Evolutionary conservation across 352 stramenopile genomes (phyloP).

Genomic region (Phytopythium vexans): DNA sequence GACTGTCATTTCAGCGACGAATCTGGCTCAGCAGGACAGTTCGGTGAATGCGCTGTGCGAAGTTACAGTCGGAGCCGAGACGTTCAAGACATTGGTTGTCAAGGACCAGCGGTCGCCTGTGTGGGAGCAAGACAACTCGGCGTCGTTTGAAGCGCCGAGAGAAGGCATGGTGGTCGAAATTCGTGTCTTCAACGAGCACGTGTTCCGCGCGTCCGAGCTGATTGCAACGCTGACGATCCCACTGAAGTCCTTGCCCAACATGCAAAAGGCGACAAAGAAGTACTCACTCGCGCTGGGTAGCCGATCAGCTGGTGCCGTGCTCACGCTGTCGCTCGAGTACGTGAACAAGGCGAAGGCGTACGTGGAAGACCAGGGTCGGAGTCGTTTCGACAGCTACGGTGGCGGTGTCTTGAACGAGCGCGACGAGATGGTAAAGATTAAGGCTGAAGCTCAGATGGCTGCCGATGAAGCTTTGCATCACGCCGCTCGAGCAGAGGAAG

Average conservation of each 20-base stretch:
- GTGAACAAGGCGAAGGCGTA: too few relatives aligned
- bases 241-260: too few relatives aligned
- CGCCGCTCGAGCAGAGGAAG: slow-evolving; percentile 64
- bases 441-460: slow-evolving; percentile 75
- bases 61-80: slow-evolving; percentile 75
- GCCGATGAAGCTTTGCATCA: slow-evolving; percentile 80
- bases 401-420: slow-evolving; percentile 67
- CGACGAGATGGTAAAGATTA: slow-evolving; percentile 85
- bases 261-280: too few relatives aligned
- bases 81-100: slow-evolving; percentile 81
- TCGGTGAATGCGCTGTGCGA: slow-evolving; percentile 81
- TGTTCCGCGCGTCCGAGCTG: too few relatives aligned
- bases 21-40: slow-evolving; percentile 69
- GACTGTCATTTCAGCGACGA: slow-evolving; percentile 73
- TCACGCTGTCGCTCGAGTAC: too few relatives aligned
- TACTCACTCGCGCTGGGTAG: too few relatives aligned
- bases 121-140: slow-evolving; percentile 86
- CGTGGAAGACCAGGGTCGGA: slow-evolving; percentile 67
- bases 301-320: too few relatives aligned
- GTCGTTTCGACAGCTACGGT: slow-evolving; percentile 54
- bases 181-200: too few relatives aligned
- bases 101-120: slow-evolving; percentile 80
- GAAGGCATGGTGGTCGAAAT: slow-evolving; percentile 85
- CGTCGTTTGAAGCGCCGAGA: slow-evolving; percentile 71
- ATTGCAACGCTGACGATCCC: too few relatives aligned